phyloP scores from a whole-genome alignment of 306 rosid genomes.

The Leucaena leucocephala region DNA sequence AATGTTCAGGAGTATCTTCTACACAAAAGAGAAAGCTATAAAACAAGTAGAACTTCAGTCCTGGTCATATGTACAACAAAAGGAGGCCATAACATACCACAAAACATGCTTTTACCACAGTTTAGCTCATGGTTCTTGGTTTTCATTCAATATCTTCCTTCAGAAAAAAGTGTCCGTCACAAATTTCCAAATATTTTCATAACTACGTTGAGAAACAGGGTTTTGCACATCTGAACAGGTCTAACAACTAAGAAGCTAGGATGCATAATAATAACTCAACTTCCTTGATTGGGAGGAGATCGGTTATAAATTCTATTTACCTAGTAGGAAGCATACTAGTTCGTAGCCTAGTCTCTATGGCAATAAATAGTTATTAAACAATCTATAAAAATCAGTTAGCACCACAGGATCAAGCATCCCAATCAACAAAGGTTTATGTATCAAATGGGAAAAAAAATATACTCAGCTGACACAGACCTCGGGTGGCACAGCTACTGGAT shows the following conservation, averaged over 20 bases:
- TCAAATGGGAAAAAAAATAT: not conserved
- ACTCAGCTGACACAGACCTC: slow-evolving; percentile 65
- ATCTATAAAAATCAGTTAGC: slow-evolving; percentile 13
- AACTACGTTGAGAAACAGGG: slow-evolving; percentile 6
- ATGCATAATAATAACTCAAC: slow-evolving; percentile 24
- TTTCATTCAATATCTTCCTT: slow-evolving; percentile 7
- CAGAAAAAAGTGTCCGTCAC: not conserved
- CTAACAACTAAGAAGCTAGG: slow-evolving; percentile 28
- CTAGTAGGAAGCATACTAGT: slow-evolving; percentile 6
- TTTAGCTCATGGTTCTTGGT: slow-evolving; percentile 26
- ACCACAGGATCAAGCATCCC: slow-evolving; percentile 19
- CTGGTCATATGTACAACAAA: not conserved
- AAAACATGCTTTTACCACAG: slow-evolving; percentile 2
- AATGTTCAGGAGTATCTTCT: slow-evolving; percentile 20
- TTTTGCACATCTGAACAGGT: slow-evolving; percentile 27
- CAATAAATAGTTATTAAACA: slow-evolving; percentile 12
- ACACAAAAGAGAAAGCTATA: slow-evolving; percentile 8
- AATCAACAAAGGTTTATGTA: slow-evolving; percentile 28
- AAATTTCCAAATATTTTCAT: slow-evolving; percentile 5
- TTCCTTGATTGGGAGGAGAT: slow-evolving; percentile 6
- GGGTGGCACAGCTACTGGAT: slow-evolving; percentile 83
- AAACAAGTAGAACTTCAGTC: slow-evolving; percentile 23
- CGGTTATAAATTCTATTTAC: not conserved
- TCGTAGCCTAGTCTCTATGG: not conserved
- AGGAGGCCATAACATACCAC: not conserved